Percentiles rank a stretch among this genome's conserved stretches.
Conservation (phyloP, 2,329 filamentous ascomycete genomes). For the Thermochaetoides dissita region DNA sequence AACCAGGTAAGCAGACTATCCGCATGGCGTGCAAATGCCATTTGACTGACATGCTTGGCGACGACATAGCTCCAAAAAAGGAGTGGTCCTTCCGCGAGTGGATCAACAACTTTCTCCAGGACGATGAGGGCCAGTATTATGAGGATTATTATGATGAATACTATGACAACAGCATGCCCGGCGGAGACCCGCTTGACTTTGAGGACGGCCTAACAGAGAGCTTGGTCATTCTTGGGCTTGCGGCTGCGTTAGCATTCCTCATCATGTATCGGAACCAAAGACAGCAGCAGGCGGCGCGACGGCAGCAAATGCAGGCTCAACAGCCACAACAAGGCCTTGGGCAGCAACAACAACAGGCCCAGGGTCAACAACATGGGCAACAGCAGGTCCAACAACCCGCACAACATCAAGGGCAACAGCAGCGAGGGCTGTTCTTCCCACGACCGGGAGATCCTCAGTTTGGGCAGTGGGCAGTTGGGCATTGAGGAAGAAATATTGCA, state of each 20-base stretch:
- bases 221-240: constrained; percentile 66
- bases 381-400: not conserved
- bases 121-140: constrained; percentile 52
- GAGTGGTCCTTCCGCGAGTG: constrained; percentile 73
- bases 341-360: constrained; percentile 7
- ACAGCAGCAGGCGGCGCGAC: constrained; percentile 39
- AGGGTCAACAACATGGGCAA: not conserved
- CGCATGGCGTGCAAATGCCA: not conserved
- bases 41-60: not conserved
- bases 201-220: constrained; percentile 76
- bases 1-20: constrained; percentile 50
- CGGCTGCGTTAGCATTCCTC: constrained; percentile 58
- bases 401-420: not conserved
- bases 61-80: constrained; percentile 45
- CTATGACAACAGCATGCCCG: constrained; percentile 42
- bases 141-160: constrained; percentile 43
- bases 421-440: constrained; percentile 22
- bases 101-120: constrained; percentile 70
- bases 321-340: constrained; percentile 39
- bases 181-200: constrained; percentile 33
- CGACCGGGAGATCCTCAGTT: constrained; percentile 53
- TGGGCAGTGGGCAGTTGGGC: constrained; percentile 50
- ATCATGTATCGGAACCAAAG: constrained; percentile 68
- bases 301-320: constrained; percentile 11
- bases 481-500: constrained; percentile 20